Percentiles rank a stretch among this genome's conserved stretches.
Evolutionary conservation across 176 grass and related monocot species (phyloP).

Genomic region (Alloteropsis semialata): DNA sequence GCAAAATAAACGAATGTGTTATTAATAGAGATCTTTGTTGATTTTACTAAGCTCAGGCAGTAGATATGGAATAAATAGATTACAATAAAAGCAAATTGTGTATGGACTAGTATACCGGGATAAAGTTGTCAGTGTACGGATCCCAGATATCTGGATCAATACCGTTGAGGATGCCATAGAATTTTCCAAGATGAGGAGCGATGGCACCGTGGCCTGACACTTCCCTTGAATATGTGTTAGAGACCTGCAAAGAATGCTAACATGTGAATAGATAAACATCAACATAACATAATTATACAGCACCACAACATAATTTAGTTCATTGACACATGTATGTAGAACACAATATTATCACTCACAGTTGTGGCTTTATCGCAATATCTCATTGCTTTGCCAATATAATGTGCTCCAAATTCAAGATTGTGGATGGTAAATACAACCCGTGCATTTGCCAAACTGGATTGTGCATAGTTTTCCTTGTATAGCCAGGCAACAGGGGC

Average conservation of each 20-base stretch:
- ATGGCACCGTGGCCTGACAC: slow-evolving; percentile 74
- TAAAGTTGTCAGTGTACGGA: slow-evolving; percentile 50
- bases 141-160: slow-evolving; percentile 80
- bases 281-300: neutral
- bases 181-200: slow-evolving; percentile 60
- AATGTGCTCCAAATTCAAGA: slow-evolving; percentile 83
- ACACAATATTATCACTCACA: slow-evolving; percentile 39
- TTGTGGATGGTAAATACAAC: slow-evolving; percentile 95
- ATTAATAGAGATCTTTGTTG: neutral
- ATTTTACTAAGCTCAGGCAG: neutral
- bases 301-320: neutral
- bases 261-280: neutral
- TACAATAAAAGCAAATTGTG: neutral
- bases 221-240: slow-evolving; percentile 82
- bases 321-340: neutral
- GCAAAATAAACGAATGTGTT: neutral
- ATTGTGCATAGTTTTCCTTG: slow-evolving; percentile 75
- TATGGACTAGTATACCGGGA: slow-evolving; percentile 39
- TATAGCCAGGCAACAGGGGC: slow-evolving; percentile 82
- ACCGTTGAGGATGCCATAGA: slow-evolving; percentile 58
- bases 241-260: slow-evolving; percentile 46
- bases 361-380: slow-evolving; percentile 82
- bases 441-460: slow-evolving; percentile 53
- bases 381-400: slow-evolving; percentile 70
- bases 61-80: too few species aligned